Conservation (phyloP, 306 rosid genomes). For the Corylus heterophylla region DNA sequence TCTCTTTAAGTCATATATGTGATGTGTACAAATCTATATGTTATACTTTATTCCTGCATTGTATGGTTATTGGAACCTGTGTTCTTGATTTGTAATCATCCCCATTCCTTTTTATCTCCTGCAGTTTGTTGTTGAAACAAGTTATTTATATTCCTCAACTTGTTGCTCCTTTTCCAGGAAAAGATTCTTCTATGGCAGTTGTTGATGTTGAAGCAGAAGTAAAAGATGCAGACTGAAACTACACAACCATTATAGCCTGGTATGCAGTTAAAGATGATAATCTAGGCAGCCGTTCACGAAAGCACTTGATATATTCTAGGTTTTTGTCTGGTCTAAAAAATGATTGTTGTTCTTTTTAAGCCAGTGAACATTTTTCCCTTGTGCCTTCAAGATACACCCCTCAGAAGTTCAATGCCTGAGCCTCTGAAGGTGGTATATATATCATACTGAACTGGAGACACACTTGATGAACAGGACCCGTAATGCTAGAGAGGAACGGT, state of each 20-base stretch:
- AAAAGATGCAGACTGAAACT: constrained; percentile 77
- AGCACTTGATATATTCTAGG: neutral
- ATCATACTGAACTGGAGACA: constrained; percentile 9
- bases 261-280: constrained; percentile 17
- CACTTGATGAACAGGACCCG: neutral
- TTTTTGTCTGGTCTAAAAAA: too few species aligned
- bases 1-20: neutral
- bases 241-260: constrained; percentile 27
- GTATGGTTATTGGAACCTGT: neutral
- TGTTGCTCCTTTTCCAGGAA: constrained; percentile 47
- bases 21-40: neutral
- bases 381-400: neutral
- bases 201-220: constrained; percentile 93
- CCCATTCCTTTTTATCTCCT: neutral
- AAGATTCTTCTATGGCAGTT: constrained; percentile 58
- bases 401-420: neutral
- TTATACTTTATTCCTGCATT: neutral
- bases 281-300: neutral
- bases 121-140: neutral
- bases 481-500: constrained; percentile 16
- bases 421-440: neutral
- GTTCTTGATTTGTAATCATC: neutral
- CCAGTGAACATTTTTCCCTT: neutral
- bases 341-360: neutral
- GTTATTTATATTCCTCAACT: neutral